A percentile compares a stretch with the other conserved stretches of the same genome.
Evolutionary conservation across 805 yeast genomes (phyloP).

Genomic region (Saturnispora silvae): DNA sequence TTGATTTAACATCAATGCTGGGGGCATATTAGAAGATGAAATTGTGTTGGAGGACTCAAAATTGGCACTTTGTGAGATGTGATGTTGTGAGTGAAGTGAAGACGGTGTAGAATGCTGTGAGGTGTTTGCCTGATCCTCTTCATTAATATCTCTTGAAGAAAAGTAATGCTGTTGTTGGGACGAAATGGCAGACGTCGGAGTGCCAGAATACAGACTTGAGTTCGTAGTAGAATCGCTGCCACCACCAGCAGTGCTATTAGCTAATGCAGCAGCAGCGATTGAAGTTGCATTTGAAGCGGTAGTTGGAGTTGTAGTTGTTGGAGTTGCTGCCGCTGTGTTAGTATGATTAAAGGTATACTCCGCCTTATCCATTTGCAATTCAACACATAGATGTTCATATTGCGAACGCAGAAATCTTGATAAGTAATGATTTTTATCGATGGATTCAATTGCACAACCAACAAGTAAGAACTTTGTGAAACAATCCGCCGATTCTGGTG

Average conservation of each 20-base stretch:
- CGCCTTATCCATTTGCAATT: slow-evolving; percentile 23
- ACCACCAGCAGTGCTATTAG: too few relatives aligned
- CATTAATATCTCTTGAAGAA: neutral
- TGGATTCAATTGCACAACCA: slow-evolving; percentile 23
- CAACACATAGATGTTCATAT: slow-evolving; percentile 18
- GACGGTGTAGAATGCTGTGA: neutral
- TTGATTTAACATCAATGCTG: neutral
- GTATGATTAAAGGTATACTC: too few relatives aligned
- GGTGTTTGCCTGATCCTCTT: neutral
- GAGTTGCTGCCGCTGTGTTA: too few relatives aligned
- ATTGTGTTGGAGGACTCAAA: neutral
- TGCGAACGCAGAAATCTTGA: slow-evolving; percentile 21
- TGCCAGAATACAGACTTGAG: neutral
- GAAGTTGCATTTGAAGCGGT: neutral
- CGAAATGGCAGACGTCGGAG: neutral
- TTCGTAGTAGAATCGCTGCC: neutral
- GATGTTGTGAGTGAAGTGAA: neutral
- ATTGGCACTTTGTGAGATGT: neutral
- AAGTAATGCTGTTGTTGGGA: neutral
- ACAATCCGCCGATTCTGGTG: slow-evolving; percentile 22
- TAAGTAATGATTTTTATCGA: slow-evolving; percentile 20
- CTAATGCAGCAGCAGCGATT: too few relatives aligned
- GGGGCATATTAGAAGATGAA: neutral
- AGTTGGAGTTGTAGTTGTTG: neutral
- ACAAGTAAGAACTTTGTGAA: slow-evolving; percentile 25